Base-by-base conservation (phyloP, 2,329 filamentous ascomycete genomes). In the Xylariaceae sp. region DNA sequence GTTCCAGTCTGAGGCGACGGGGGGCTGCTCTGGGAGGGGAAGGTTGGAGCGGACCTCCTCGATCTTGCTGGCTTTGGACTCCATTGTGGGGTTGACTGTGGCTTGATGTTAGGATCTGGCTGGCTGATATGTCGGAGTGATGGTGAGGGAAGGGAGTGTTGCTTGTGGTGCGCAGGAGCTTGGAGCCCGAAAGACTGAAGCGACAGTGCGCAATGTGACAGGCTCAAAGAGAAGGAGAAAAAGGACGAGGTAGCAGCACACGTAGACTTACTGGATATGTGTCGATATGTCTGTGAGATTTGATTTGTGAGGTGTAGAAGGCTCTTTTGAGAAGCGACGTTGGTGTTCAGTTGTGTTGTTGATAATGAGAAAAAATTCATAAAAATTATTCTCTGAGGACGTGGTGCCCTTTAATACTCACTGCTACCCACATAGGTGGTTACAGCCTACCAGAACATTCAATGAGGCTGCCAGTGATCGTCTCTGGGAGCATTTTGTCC, bases 21-120 rank as follows among this genome's bases (percentile, higher is more conserved):
- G 86, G 19, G 88, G 88, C 55, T 91, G 75, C 2, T 92, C 86
- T 16, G 88, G 88, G 40, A 91, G 79, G 41, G 86, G 86, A 23
- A 94, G 82, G 68, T 89, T 88, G 65, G 82, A 69, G 69, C 84
- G 76, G 60, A 75, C 75, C 65, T 86, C 69, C 42, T 83, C 78
- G 62, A 91, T 85, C 66, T 85, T 72, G 21, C 42, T 48, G 44
- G 47, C 48, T 46, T 55, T 55, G 40, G 49, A 48, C 22, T 51
- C 48, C 34, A 44, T 45, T 1, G 37, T 38, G 34, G 50, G 44
- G 47, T 49, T 37, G 33, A 41, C 44, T 42, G 49, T 52, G 39
- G 40, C 51, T 54, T 14, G 21, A 17, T 14, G 20, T 14, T 3
- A 2, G 14, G 14, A 36, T 19, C 48, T 40, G 43, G 45, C 39